Percentiles rank a stretch among this genome's conserved stretches.
Evolutionary conservation across 2,329 filamentous ascomycete genomes (phyloP).

Genomic region (Calonectria ilicicola): DNA sequence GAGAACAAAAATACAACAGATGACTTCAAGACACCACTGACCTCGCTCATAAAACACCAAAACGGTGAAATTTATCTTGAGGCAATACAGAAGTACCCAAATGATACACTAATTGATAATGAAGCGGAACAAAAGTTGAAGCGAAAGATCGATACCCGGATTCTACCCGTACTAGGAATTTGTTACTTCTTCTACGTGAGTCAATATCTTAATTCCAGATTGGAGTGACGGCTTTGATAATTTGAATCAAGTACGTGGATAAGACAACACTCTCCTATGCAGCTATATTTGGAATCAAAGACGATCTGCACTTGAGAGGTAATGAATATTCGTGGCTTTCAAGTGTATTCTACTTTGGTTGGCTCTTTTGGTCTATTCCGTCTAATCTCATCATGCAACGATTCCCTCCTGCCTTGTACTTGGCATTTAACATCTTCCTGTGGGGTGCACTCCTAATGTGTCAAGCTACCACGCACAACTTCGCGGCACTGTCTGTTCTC

Average conservation of each 20-base stretch:
- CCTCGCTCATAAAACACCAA: constrained; percentile 10
- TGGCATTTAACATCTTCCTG: constrained; percentile 64
- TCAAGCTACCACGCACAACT: constrained; percentile 69
- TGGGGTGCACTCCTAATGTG: constrained; percentile 61
- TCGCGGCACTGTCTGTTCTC: constrained; percentile 65
- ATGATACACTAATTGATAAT: constrained; percentile 51
- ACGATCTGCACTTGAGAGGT: constrained; percentile 67
- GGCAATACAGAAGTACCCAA: constrained; percentile 50
- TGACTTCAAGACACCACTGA: neutral
- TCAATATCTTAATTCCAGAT: too few species aligned
- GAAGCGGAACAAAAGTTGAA: constrained; percentile 47
- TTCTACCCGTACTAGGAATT: constrained; percentile 52
- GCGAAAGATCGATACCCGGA: constrained; percentile 52
- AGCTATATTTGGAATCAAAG: constrained; percentile 72
- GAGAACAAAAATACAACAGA: neutral
- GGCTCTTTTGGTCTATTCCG: constrained; percentile 50
- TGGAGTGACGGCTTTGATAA: too few species aligned
- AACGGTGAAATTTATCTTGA: constrained; percentile 47
- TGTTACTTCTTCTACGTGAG: constrained; percentile 54
- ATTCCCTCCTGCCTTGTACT: constrained; percentile 50
- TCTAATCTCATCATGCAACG: constrained; percentile 48
- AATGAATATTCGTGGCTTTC: constrained; percentile 64
- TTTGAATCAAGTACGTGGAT: constrained; percentile 41
- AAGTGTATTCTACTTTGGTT: constrained; percentile 52
- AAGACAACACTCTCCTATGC: constrained; percentile 72